phyloP scores from a whole-genome alignment of 139 green algal species.

The Parachlorella kessleri region DNA sequence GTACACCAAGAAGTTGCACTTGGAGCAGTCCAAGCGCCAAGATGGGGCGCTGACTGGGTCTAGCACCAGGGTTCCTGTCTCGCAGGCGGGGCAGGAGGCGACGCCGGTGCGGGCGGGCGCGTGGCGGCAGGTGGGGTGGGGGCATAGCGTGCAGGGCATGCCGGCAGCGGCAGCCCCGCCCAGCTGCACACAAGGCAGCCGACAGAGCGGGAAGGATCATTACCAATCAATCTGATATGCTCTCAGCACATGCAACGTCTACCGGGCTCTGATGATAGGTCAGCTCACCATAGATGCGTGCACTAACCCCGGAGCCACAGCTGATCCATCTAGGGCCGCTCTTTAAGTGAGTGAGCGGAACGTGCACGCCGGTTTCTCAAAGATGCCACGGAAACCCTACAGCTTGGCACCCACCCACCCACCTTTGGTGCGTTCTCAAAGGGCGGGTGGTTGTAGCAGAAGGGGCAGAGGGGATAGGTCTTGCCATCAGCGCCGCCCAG shows the following conservation, averaged over 20 bases:
- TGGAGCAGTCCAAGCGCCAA: constrained; percentile 86
- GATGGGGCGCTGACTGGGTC: constrained; percentile 78
- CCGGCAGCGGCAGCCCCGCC: constrained; percentile 32
- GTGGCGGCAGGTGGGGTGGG: constrained; percentile 76
- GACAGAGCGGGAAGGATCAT: too few relatives aligned
- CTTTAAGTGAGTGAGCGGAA: too few relatives aligned
- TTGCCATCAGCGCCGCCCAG: constrained; percentile 81
- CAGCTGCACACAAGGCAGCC: too few relatives aligned
- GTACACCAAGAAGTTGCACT: constrained; percentile 85
- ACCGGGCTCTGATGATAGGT: too few relatives aligned
- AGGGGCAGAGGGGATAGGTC: constrained; percentile 84
- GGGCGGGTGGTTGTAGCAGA: constrained; percentile 89
- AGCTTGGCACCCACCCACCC: too few relatives aligned
- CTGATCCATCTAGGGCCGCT: too few relatives aligned
- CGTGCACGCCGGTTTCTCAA: too few relatives aligned
- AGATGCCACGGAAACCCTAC: too few relatives aligned
- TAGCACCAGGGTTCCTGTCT: constrained; percentile 72
- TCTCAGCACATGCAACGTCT: too few relatives aligned
- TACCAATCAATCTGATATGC: too few relatives aligned
- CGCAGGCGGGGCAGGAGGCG: constrained; percentile 66
- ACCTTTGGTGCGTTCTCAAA: constrained; percentile 62
- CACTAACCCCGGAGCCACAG: too few relatives aligned
- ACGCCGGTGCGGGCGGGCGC: constrained; percentile 42
- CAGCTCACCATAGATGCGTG: too few relatives aligned
- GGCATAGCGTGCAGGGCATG: constrained; percentile 85